Conservation (phyloP, 2,329 filamentous ascomycete genomes). For the Penicillium sp. region DNA sequence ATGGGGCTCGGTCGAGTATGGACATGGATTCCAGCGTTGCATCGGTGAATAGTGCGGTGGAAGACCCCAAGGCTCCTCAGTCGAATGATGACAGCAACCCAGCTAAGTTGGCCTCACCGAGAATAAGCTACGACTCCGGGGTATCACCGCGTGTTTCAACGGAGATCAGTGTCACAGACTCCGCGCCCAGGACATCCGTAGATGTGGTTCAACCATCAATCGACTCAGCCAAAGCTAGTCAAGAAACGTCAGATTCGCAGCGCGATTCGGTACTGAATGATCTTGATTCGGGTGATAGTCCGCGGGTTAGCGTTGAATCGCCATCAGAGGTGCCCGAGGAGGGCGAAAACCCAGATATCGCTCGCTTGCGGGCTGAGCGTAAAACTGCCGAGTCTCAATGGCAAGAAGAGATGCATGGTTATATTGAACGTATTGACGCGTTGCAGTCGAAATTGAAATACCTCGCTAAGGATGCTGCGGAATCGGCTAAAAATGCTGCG, state of each 20-base stretch:
- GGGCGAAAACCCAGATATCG: constrained; percentile 45
- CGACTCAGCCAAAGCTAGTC: constrained; percentile 4
- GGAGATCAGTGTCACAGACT: constrained; percentile 21
- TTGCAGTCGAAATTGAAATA: constrained; percentile 89
- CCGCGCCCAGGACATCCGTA: constrained; percentile 10
- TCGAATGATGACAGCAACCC: constrained; percentile 10
- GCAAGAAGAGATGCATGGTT: constrained; percentile 77
- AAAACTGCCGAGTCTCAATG: constrained; percentile 56
- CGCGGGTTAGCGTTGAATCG: constrained; percentile 15
- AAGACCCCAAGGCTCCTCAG: constrained; percentile 17
- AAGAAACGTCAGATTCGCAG: constrained; percentile 9
- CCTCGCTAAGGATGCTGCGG: constrained; percentile 73
- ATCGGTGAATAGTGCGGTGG: constrained; percentile 18
- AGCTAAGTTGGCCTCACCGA: constrained; percentile 13
- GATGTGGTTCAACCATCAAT: constrained; percentile 5
- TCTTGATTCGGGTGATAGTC: constrained; percentile 14
- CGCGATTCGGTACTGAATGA: not conserved
- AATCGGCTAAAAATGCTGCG: constrained; percentile 68
- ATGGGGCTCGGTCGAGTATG: constrained; percentile 39
- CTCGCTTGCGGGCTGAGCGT: constrained; percentile 50
- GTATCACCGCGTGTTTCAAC: constrained; percentile 22
- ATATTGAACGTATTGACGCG: constrained; percentile 87
- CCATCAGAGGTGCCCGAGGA: constrained; percentile 13
- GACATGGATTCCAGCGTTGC: constrained; percentile 31
- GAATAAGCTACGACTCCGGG: constrained; percentile 29